Base-by-base conservation (phyloP, 1,139 yeast genomes). In the Candida sojae region DNA sequence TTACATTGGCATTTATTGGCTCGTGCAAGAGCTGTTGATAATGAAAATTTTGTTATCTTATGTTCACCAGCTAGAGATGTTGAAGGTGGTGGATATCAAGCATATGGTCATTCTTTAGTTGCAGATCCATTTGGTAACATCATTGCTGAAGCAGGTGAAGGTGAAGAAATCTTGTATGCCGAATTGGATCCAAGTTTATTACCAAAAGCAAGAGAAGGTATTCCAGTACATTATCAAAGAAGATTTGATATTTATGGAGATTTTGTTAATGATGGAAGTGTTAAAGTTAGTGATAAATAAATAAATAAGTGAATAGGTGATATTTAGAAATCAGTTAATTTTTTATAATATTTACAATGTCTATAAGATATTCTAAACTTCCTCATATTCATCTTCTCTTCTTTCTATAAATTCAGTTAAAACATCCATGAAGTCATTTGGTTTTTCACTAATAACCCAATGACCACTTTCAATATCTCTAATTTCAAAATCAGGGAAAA, bases 1-100 rank as follows among this genome's bases (percentile, higher is more conserved):
- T 73, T 89, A 61, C 97, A 90, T 65, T 92, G 98, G 98, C 87
- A 86, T 56, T 74, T 91, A 55, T 77, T 92, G 51, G 97, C 95
- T 1, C 77, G 92, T 51, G 79, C 96, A 1, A 76, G 98, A 53
- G 96, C 97, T 4, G 86, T 92, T 9, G 98, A 92, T 64, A 92
- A 92, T 67, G 95, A 92, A 66, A 64, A 87, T 8, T 92, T 81
- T 62, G 88, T 90, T 9, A 67, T 91, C 10, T 67, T 89, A 62
- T 90, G 96, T 62, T 88, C 96, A 21, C 98, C 98, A 1, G 92
- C 97, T 2, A 78, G 97, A 62, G 90, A 88, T 59, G 73, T 82
- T 51, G 76, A 73, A 12, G 73, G 71, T 5, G 74, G 83, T 33
- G 83, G 84, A 0, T 92, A 92, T 67, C 97, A 90, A 60, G 96